Conservation (phyloP, 108 stramenopile genomes). For the Discostella stelligeroides region DNA sequence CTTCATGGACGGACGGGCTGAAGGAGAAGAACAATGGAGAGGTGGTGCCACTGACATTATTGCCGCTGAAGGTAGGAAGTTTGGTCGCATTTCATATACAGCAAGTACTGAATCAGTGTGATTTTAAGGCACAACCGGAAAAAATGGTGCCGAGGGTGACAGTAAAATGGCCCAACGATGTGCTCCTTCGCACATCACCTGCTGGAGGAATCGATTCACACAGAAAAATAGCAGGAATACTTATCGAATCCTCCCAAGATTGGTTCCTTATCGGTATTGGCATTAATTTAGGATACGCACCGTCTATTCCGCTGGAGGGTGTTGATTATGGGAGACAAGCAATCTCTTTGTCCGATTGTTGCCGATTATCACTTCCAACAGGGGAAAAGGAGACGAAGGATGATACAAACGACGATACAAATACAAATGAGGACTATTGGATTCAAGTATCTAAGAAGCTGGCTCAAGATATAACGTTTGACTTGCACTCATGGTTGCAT, state of each 20-base stretch:
- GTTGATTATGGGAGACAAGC: slow-evolving; percentile 65
- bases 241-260: slow-evolving; percentile 52
- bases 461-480: slow-evolving; percentile 33
- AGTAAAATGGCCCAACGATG: slow-evolving; percentile 97
- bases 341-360: slow-evolving; percentile 65
- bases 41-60: slow-evolving; percentile 57
- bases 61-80: slow-evolving; percentile 66
- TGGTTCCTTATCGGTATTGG: slow-evolving; percentile 94
- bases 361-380: slow-evolving; percentile 6
- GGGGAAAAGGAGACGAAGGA: slow-evolving; percentile 16
- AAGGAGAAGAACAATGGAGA: slow-evolving; percentile 33
- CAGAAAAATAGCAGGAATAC: slow-evolving; percentile 50
- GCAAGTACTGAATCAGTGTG: slow-evolving; percentile 19
- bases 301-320: slow-evolving; percentile 61
- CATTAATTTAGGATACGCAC: slow-evolving; percentile 87
- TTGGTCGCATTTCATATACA: slow-evolving; percentile 56
- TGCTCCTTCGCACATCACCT: slow-evolving; percentile 71
- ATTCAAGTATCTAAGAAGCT: slow-evolving; percentile 34
- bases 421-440: slow-evolving; percentile 32
- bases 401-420: slow-evolving; percentile 8
- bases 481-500: slow-evolving; percentile 50
- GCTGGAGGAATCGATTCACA: slow-evolving; percentile 46
- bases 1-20: slow-evolving; percentile 47
- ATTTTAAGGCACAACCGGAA: background rate
- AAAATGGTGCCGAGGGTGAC: slow-evolving; percentile 47